A percentile compares a stretch with the other conserved stretches of the same genome.
Conservation (phyloP, 2,329 filamentous ascomycete genomes). For the Claviceps quebecensis region DNA sequence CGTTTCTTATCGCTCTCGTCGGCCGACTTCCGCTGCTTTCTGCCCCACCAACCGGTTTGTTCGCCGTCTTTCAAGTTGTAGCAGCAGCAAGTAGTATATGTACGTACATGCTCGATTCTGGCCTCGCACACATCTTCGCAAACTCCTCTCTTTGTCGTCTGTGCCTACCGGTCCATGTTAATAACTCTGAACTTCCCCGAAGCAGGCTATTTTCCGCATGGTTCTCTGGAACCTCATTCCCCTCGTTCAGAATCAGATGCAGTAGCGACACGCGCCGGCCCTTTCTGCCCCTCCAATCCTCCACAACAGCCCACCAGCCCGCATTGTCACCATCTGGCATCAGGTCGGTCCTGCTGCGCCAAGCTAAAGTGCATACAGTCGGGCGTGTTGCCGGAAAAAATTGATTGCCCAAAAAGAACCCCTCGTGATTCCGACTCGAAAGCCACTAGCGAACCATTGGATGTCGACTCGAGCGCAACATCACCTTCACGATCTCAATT, state of each 20-base stretch:
- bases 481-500: slow-evolving; percentile 3
- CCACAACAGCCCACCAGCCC: neutral
- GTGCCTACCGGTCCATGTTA: neutral
- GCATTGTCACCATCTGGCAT: neutral
- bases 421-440: neutral
- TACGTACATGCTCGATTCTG: too few relatives aligned
- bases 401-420: neutral
- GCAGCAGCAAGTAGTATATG: neutral
- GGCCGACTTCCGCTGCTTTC: neutral
- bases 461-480: neutral
- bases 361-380: neutral
- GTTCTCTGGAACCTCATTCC: neutral
- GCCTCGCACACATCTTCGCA: neutral
- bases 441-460: neutral
- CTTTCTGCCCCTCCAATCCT: slow-evolving; percentile 3
- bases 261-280: neutral
- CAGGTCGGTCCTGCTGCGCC: neutral
- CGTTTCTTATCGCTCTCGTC: neutral
- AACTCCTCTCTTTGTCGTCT: neutral
- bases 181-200: neutral
- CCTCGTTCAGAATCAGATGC: neutral
- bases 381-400: neutral
- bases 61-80: neutral
- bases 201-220: neutral
- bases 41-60: neutral